Evolutionary conservation across 768 basidiomycete genomes (phyloP).

Genomic region (Galerina marginata): DNA sequence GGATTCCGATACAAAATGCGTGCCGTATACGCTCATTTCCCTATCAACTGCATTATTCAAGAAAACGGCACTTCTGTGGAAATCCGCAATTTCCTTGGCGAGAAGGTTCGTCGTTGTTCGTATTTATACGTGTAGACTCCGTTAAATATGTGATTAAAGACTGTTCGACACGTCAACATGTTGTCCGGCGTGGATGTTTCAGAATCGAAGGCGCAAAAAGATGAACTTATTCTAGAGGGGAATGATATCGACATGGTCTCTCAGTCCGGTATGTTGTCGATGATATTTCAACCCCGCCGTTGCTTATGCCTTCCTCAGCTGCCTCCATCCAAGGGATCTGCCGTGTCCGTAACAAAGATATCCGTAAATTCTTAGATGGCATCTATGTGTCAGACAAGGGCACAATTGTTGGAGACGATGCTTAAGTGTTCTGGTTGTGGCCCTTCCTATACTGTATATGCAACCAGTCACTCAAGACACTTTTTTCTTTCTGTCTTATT

Average conservation of each 20-base stretch:
- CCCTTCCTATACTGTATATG: too few species aligned
- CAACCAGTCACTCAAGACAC: too few species aligned
- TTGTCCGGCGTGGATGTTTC: constrained; percentile 81
- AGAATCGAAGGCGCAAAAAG: constrained; percentile 93
- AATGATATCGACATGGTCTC: constrained; percentile 98
- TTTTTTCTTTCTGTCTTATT: too few species aligned
- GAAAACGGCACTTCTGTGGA: constrained; percentile 74
- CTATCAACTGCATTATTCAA: constrained; percentile 97
- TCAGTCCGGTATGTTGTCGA: constrained; percentile 73
- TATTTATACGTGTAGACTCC: not conserved
- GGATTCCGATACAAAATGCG: constrained; percentile 99
- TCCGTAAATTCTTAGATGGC: constrained; percentile 97
- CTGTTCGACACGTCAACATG: constrained; percentile 92
- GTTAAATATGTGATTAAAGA: constrained; percentile 49
- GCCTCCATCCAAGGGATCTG: constrained; percentile 97
- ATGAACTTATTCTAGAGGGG: constrained; percentile 92
- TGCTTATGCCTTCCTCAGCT: constrained; percentile 47
- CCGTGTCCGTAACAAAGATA: constrained; percentile 99
- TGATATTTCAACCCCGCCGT: not conserved
- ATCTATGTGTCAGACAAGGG: constrained; percentile 89
- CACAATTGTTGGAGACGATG: constrained; percentile 57
- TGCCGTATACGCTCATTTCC: constrained; percentile 99
- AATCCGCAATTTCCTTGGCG: constrained; percentile 95
- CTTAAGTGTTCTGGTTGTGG: too few species aligned
- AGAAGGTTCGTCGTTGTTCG: constrained; percentile 70